Base-by-base conservation (phyloP, 306 rosid genomes). In the Trifolium pratense region DNA sequence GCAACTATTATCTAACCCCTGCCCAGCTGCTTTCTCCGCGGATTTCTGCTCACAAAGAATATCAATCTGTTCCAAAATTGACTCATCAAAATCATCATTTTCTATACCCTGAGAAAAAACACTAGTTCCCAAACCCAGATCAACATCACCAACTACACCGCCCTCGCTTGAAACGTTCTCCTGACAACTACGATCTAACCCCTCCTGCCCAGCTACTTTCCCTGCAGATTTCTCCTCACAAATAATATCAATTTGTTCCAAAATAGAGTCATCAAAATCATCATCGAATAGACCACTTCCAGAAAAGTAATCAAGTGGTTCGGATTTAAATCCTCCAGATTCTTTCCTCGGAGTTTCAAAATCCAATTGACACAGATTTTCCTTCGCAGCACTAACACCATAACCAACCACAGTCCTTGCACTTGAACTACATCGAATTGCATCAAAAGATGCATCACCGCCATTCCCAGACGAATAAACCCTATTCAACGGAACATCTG, bases 211-310 rank as follows among this genome's bases (percentile, higher is more conserved):
- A 21, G 34, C 76, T 3, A 62, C 66, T 77, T 78, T 82, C 37
- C 55, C 78, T 4, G 83, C 81, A 4, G 91, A 80, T 76, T 82
- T 88, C 89, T 80, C 84, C 84, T 76, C 76, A 21, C 87, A 84
- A 75, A 93, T 57, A 43, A 83, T 75, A 65, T 91, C 98, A 58
- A 93, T 93, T 68, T 86, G 86, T 68, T 85, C 90, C 39, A 91
- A 83, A 77, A 84, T 9, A 6, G 89, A 79, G 49, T 88, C 94
- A 75, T 93, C 94, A 29, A 93, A 85, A 63, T 89, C 92, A 68
- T 81, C 94, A 39, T 83, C 90, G 0, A 86, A 60, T 74, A 81
- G 40, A 5, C 87, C 75, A n/a, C 78, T 32, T 14, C 39, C 58
- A 0, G 68, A 74, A 70, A 86, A 82, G 32, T 79, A 85, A 74